A percentile compares a stretch with the other conserved stretches of the same genome.
Conservation (phyloP, 371 early-diverging fungal species). For the Rhizomucor pusillus region DNA sequence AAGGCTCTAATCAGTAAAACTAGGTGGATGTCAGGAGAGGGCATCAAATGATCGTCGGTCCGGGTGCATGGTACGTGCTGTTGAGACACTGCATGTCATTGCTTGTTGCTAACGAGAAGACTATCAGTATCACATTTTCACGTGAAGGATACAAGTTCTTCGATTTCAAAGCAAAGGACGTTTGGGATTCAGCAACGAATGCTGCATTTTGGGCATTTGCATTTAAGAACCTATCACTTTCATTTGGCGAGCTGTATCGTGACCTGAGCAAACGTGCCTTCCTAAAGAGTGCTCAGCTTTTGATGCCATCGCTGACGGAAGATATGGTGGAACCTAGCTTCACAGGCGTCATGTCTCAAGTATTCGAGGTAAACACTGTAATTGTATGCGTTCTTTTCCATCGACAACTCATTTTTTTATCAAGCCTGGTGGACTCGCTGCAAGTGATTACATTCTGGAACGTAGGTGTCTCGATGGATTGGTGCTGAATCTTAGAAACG, state of each 20-base stretch:
- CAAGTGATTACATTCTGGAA: conserved; percentile 44
- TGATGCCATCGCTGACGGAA: conserved; percentile 32
- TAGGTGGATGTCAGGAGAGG: conserved; percentile 40
- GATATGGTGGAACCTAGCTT: conserved; percentile 52
- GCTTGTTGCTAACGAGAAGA: not conserved
- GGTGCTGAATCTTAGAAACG: conserved; percentile 43
- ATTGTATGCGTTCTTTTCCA: no score
- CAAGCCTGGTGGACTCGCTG: conserved; percentile 36
- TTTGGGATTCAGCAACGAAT: conserved; percentile 31
- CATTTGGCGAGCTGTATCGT: conserved; percentile 43
- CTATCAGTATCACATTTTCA: conserved; percentile 33
- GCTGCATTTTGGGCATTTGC: conserved; percentile 37
- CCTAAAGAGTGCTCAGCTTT: conserved; percentile 33
- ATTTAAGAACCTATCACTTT: conserved; percentile 37
- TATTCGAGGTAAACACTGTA: conserved; percentile 29
- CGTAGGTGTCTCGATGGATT: conserved; percentile 44
- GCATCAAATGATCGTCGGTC: conserved; percentile 47
- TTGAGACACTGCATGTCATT: not conserved
- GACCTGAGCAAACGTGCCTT: conserved; percentile 46
- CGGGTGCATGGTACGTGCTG: conserved; percentile 37
- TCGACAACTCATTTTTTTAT: not conserved
- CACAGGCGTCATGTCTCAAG: conserved; percentile 47
- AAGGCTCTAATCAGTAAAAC: not conserved
- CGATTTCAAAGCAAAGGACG: conserved; percentile 34
- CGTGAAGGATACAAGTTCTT: conserved; percentile 43